These are phyloP conservation scores for Aphanomyces invadans DNA, from an alignment of 352 stramenopile species.

Conservation along the genomic window DNA sequence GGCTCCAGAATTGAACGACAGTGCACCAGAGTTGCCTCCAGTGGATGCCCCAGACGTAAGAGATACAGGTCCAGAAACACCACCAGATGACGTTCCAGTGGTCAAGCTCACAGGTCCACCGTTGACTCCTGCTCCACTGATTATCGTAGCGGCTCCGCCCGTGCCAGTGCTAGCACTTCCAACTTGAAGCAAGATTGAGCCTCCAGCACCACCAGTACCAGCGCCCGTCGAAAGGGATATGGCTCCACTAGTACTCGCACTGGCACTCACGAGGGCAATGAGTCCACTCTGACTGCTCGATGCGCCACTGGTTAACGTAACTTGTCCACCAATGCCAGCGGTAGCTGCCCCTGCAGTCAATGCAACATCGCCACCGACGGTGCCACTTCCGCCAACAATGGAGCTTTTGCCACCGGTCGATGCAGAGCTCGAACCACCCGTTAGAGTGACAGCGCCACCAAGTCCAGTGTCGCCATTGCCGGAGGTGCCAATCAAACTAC, in stretches of 20 bases:
- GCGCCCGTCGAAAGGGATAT: constrained; percentile 3
- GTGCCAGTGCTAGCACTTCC: neutral
- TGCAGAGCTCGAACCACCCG: neutral
- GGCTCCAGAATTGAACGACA: neutral
- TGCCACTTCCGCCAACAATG: constrained; percentile 23
- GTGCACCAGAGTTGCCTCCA: neutral
- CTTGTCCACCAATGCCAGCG: constrained; percentile 9
- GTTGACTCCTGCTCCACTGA: constrained; percentile 4
- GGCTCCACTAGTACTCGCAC: constrained; percentile 4
- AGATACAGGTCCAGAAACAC: neutral
- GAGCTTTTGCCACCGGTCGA: constrained; percentile 5
- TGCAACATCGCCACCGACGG: constrained; percentile 33
- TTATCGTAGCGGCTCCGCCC: neutral
- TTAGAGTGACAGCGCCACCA: neutral
- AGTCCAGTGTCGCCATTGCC: neutral
- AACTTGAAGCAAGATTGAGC: constrained; percentile 7
- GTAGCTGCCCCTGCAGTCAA: constrained; percentile 1
- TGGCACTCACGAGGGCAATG: constrained; percentile 45
- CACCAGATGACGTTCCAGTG: constrained; percentile 29
- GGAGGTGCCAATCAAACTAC: neutral
- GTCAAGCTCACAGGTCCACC: constrained; percentile 19
- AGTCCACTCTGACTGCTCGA: constrained; percentile 45
- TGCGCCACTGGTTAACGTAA: constrained; percentile 27
- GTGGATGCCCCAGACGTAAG: neutral
- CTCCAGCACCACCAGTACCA: neutral